Evolutionary conservation across 2,329 filamentous ascomycete genomes (phyloP).

Genomic region (Xylariaceae sp.): DNA sequence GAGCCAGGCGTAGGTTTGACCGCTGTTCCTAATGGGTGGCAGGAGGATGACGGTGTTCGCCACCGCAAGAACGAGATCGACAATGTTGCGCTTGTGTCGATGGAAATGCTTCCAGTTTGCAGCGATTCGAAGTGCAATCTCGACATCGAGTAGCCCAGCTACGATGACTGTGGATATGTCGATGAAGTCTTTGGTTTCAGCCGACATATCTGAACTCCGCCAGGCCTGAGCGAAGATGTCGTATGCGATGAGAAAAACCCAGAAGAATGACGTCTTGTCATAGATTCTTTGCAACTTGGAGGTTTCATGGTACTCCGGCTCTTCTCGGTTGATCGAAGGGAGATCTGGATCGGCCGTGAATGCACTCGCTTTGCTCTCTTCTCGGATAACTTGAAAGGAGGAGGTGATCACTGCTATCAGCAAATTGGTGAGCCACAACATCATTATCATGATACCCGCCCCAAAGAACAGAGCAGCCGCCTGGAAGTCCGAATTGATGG

Average conservation of each 20-base stretch:
- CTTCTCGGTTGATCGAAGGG: constrained; percentile 34
- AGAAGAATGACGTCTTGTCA: constrained; percentile 67
- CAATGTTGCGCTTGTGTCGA: constrained; percentile 64
- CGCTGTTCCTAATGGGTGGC: constrained; percentile 68
- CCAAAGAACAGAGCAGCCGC: constrained; percentile 74
- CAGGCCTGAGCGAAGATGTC: constrained; percentile 75
- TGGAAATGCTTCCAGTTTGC: constrained; percentile 80
- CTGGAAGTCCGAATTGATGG: constrained; percentile 86
- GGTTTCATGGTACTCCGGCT: constrained; percentile 37
- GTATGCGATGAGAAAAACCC: constrained; percentile 74
- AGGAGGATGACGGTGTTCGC: constrained; percentile 81
- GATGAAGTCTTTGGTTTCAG: constrained; percentile 57
- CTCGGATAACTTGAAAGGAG: constrained; percentile 95
- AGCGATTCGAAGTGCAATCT: constrained; percentile 74
- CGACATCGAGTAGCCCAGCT: constrained; percentile 71
- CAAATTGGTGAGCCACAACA: constrained; percentile 93
- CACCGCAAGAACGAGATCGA: constrained; percentile 75
- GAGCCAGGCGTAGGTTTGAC: constrained; percentile 75
- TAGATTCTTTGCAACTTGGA: constrained; percentile 64
- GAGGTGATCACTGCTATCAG: constrained; percentile 95
- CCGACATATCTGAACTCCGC: constrained; percentile 71
- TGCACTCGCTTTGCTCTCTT: constrained; percentile 90
- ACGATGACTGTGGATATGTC: constrained; percentile 66
- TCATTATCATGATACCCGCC: constrained; percentile 79
- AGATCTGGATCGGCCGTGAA: constrained; percentile 71